These are phyloP conservation scores for Paracoccidioides brasiliensis DNA, from an alignment of 2,329 filamentous ascomycete species.

Conservation along the genomic window DNA sequence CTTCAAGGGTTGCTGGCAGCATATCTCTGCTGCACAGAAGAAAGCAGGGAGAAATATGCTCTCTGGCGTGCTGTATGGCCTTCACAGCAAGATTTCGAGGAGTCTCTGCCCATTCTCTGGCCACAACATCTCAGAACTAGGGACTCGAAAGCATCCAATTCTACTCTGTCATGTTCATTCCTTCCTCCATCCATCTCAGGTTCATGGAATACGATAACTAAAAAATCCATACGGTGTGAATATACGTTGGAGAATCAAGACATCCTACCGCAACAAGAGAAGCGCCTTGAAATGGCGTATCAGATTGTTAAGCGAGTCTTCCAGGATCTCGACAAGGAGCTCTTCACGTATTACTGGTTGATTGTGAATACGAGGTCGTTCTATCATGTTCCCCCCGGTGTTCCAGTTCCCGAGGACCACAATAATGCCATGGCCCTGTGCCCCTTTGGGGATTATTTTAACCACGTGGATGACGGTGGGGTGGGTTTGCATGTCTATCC, in stretches of 20 bases:
- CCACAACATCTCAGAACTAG: constrained; percentile 21
- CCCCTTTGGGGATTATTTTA: constrained; percentile 37
- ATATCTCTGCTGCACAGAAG: constrained; percentile 41
- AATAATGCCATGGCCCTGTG: constrained; percentile 36
- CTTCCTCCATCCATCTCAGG: constrained; percentile 29
- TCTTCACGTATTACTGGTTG: constrained; percentile 46
- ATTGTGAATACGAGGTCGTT: constrained; percentile 49
- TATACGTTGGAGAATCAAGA: constrained; percentile 25
- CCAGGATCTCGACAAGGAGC: constrained; percentile 29
- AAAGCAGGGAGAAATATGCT: constrained; percentile 35
- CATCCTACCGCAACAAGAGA: constrained; percentile 38
- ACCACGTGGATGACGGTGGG: constrained; percentile 31
- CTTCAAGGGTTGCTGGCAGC: constrained; percentile 63
- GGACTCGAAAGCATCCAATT: background rate
- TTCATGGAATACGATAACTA: constrained; percentile 19
- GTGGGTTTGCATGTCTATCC: constrained; percentile 16
- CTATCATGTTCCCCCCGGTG: constrained; percentile 39
- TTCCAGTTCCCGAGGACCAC: constrained; percentile 23
- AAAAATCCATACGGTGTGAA: constrained; percentile 19
- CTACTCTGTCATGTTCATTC: constrained; percentile 6
- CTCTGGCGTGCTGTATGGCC: constrained; percentile 54
- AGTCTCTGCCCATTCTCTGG: constrained; percentile 47
- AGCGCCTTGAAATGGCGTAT: constrained; percentile 42
- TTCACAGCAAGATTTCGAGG: constrained; percentile 44
- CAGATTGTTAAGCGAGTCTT: constrained; percentile 30